These are phyloP conservation scores for Buxus sempervirens DNA, from an alignment of 164 flowering plant genomes.

Conservation along the genomic window DNA sequence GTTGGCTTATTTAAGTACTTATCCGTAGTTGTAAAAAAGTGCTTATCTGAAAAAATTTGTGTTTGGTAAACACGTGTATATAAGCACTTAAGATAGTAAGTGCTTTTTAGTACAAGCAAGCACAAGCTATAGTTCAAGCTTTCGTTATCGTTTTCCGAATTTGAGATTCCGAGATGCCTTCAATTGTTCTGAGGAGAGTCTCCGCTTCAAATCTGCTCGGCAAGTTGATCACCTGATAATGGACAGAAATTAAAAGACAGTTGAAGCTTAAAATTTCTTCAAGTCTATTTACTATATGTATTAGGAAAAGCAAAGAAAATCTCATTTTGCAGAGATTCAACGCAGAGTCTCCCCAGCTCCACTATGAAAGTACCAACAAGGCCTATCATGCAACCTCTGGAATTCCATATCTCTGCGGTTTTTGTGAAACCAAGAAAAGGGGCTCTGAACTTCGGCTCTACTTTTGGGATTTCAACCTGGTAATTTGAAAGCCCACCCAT, in stretches of 20 bases:
- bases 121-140: not conserved
- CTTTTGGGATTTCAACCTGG: conserved; percentile 77
- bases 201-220: conserved; percentile 21
- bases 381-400: conserved; percentile 95
- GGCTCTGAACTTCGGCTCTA: conserved; percentile 60
- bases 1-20: no score
- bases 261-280: not conserved
- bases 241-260: no score
- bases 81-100: no score
- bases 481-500: conserved; percentile 9
- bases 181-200: conserved; percentile 24
- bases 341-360: conserved; percentile 51
- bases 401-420: conserved; percentile 90
- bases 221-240: no score
- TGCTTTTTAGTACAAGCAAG: no score
- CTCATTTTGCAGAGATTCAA: not conserved
- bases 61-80: no score
- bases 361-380: conserved; percentile 83
- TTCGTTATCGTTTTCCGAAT: not conserved
- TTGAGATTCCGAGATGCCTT: conserved; percentile 23
- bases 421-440: conserved; percentile 83
- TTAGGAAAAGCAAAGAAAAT: conserved; percentile 31
- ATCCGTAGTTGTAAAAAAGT: no score
- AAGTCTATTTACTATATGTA: conserved; percentile 29
- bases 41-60: no score